These are phyloP conservation scores for Saturnispora zaruensis DNA, from an alignment of 805 yeast genomes.

Conservation along the genomic window DNA sequence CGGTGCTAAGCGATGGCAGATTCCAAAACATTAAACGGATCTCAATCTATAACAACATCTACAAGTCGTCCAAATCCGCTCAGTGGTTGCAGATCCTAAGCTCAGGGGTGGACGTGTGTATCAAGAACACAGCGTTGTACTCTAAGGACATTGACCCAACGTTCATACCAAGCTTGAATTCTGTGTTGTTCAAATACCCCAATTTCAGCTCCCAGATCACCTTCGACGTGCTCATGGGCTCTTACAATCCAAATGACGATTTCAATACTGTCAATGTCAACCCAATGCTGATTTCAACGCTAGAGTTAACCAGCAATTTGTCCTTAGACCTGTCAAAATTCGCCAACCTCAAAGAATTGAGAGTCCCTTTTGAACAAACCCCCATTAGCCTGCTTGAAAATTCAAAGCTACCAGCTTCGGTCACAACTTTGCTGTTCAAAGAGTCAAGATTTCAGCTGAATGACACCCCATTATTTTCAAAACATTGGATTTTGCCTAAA, in stretches of 20 bases:
- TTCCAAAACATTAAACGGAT: background rate
- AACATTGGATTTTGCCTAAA: conserved; percentile 2
- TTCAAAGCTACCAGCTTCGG: background rate
- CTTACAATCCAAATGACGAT: background rate
- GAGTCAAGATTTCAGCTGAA: background rate
- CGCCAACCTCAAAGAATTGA: conserved; percentile 1
- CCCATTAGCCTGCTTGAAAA: background rate
- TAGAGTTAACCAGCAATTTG: background rate
- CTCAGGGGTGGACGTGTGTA: background rate
- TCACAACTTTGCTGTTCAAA: conserved; percentile 4
- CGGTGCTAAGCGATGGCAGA: background rate
- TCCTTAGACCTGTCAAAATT: background rate
- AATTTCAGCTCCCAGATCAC: background rate
- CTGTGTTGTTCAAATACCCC: background rate
- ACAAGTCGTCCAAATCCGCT: background rate
- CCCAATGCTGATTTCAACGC: background rate
- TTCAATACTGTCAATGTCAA: background rate
- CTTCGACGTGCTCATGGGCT: conserved; percentile 2
- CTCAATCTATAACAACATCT: conserved; percentile 5
- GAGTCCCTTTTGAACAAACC: background rate
- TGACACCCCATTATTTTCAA: background rate
- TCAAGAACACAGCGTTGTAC: conserved; percentile 5
- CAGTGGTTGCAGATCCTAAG: background rate
- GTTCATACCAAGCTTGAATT: background rate
- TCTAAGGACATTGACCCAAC: conserved; percentile 5